A percentile compares a stretch with the other conserved stretches of the same genome.
These are phyloP conservation scores for Aspergillus indologenus DNA, from an alignment of 495 filamentous ascomycete genomes.

Conservation along the genomic window DNA sequence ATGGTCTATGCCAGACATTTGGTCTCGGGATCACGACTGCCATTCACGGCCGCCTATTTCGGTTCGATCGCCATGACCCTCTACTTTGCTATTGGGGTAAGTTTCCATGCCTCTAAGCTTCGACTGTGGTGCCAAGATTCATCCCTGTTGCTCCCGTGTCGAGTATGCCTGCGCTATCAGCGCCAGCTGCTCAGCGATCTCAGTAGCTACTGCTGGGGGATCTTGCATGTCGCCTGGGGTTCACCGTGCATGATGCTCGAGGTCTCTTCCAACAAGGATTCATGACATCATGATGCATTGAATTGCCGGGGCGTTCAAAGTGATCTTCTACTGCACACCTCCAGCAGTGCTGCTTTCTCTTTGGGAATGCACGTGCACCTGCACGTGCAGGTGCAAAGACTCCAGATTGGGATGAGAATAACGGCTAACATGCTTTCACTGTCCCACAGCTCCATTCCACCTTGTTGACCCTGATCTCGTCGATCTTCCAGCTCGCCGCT, in stretches of 20 bases:
- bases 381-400: not conserved
- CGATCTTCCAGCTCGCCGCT: constrained; percentile 75
- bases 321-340: constrained; percentile 3
- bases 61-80: constrained; percentile 87
- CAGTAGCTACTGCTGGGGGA: constrained; percentile 9
- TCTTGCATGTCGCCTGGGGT: constrained; percentile 9
- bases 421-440: constrained; percentile 12
- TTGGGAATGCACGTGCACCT: not conserved
- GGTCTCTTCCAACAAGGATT: not conserved
- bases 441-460: constrained; percentile 66
- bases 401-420: constrained; percentile 1
- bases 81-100: constrained; percentile 87
- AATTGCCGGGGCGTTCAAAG: constrained; percentile 1
- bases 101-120: constrained; percentile 34
- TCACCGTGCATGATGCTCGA: not conserved
- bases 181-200: constrained; percentile 2
- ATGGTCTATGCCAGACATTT: constrained; percentile 78
- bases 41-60: constrained; percentile 97
- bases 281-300: constrained; percentile 12
- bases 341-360: not conserved
- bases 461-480: constrained; percentile 77
- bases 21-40: constrained; percentile 76
- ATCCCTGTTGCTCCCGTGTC: not conserved
- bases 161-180: constrained; percentile 6
- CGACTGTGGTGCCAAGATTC: not conserved